Percentiles rank a stretch among this genome's conserved stretches.
These are phyloP conservation scores for Apiotrichum sp. DNA, from an alignment of 1,284 basidiomycete species.

Conservation along the genomic window DNA sequence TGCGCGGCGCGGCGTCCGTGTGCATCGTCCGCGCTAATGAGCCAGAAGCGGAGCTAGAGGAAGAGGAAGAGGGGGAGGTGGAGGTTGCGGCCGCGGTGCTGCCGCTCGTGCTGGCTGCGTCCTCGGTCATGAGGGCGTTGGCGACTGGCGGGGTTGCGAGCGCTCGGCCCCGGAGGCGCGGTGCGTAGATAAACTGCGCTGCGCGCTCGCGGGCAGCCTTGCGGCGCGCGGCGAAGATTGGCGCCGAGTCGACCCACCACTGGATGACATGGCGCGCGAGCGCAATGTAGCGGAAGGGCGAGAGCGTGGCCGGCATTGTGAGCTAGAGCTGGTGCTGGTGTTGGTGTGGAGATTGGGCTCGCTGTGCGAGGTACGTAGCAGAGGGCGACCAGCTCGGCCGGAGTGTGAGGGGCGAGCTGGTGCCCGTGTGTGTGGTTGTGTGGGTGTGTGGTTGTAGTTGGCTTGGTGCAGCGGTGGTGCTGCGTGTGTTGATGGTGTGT, in stretches of 20 bases:
- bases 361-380: too few relatives aligned
- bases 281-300: conserved; percentile 40
- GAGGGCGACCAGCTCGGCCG: conserved; percentile 10
- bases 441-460: not conserved
- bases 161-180: not conserved
- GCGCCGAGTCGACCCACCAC: conserved; percentile 34
- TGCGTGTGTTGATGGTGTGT: not conserved
- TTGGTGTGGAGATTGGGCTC: not conserved
- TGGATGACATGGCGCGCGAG: conserved; percentile 36
- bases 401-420: not conserved
- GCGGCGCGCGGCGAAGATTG: conserved; percentile 18
- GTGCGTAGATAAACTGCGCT: conserved; percentile 11
- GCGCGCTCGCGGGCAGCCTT: conserved; percentile 23
- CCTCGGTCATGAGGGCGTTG: not conserved
- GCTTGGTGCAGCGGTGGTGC: not conserved
- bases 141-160: not conserved
- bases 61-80: not conserved
- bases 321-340: not conserved
- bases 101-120: not conserved
- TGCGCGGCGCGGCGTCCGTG: not conserved
- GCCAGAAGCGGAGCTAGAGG: not conserved
- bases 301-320: conserved; percentile 34
- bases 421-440: not conserved
- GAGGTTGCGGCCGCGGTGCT: not conserved
- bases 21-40: not conserved